Percentiles rank a stretch among this genome's conserved stretches.
These are phyloP conservation scores for Takashimella koratensis DNA, from an alignment of 1,284 basidiomycete genomes.

Conservation along the genomic window DNA sequence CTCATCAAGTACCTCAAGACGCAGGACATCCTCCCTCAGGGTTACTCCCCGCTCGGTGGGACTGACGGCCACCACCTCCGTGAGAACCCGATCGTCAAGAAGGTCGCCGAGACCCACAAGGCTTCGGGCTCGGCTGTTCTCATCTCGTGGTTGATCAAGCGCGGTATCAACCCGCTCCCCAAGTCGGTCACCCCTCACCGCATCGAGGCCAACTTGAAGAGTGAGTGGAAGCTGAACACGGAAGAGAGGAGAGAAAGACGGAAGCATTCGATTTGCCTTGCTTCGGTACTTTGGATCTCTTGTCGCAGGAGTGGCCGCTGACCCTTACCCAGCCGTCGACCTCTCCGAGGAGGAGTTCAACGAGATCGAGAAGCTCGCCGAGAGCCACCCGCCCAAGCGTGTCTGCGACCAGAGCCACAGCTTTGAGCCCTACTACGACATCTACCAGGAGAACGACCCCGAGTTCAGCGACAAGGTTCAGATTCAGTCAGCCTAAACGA, in stretches of 20 bases:
- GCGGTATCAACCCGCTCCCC: constrained; percentile 58
- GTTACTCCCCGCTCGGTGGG: constrained; percentile 73
- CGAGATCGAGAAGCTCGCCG: constrained; percentile 35
- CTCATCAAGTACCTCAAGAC: constrained; percentile 61
- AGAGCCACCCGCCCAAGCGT: constrained; percentile 35
- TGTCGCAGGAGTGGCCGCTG: too few species aligned
- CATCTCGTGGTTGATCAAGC: constrained; percentile 74
- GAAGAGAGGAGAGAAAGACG: too few species aligned
- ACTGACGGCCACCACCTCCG: constrained; percentile 65
- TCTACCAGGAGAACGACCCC: constrained; percentile 55
- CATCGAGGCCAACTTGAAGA: constrained; percentile 48
- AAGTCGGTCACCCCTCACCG: constrained; percentile 50
- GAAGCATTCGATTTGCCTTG: neutral
- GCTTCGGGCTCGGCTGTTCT: constrained; percentile 74
- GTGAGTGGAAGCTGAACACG: constrained; percentile 15
- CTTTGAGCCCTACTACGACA: constrained; percentile 37
- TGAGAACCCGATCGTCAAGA: constrained; percentile 57
- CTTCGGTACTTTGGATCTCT: neutral
- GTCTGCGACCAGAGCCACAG: constrained; percentile 45
- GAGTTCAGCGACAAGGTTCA: constrained; percentile 50
- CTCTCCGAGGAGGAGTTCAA: constrained; percentile 42
- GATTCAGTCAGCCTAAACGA: constrained; percentile 2
- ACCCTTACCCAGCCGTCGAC: constrained; percentile 35
- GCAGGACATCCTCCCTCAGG: constrained; percentile 64
- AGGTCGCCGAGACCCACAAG: constrained; percentile 61